These are phyloP conservation scores for Phytopythium kandeliae DNA, from an alignment of 352 stramenopile species.

Conservation along the genomic window DNA sequence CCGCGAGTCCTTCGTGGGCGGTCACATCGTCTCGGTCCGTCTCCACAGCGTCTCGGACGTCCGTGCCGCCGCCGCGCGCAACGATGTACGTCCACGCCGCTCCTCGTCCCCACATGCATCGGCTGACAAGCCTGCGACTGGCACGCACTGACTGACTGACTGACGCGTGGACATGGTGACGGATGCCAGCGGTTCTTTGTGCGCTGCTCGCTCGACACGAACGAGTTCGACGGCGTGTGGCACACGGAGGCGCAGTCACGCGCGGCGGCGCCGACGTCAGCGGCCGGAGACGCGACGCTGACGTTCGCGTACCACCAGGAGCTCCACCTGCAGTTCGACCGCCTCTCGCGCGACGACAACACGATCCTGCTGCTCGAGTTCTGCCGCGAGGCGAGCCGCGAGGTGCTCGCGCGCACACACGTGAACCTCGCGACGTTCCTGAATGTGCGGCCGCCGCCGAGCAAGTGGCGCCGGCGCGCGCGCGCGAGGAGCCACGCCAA, in stretches of 20 bases:
- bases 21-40: slow-evolving; percentile 71
- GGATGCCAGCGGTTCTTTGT: slow-evolving; percentile 63
- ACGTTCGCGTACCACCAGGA: slow-evolving; percentile 79
- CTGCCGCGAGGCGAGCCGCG: slow-evolving; percentile 60
- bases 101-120: too few species aligned
- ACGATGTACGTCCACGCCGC: slow-evolving; percentile 28
- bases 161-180: not conserved
- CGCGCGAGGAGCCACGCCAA: slow-evolving; percentile 4
- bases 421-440: slow-evolving; percentile 81
- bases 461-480: not conserved
- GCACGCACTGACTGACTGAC: not conserved
- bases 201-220: slow-evolving; percentile 77
- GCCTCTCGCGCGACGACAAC: slow-evolving; percentile 80
- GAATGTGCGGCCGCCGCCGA: slow-evolving; percentile 26
- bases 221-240: slow-evolving; percentile 81
- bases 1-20: slow-evolving; percentile 77
- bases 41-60: slow-evolving; percentile 66
- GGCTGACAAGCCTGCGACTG: too few species aligned
- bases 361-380: slow-evolving; percentile 80
- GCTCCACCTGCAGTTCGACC: slow-evolving; percentile 80
- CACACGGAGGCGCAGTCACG: slow-evolving; percentile 78
- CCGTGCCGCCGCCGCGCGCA: slow-evolving; percentile 43
- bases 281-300: slow-evolving; percentile 18
- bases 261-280: slow-evolving; percentile 20
- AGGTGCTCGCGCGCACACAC: slow-evolving; percentile 75